Evolutionary conservation across 805 yeast genomes (phyloP).

Genomic region (Yarrowia hollandica): DNA sequence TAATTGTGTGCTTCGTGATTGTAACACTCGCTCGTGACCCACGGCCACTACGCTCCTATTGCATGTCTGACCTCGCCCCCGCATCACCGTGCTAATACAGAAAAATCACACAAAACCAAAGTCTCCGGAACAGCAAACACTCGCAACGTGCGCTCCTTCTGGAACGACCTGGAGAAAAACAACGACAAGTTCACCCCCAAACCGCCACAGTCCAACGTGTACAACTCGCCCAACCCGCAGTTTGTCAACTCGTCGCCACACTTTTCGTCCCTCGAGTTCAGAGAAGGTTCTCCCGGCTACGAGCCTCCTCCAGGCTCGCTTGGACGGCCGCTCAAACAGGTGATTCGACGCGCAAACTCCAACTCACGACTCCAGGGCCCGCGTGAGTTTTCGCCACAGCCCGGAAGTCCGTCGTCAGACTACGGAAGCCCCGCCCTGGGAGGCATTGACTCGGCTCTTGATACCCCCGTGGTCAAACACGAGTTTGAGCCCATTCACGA

Average conservation of each 20-base stretch:
- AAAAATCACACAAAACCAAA: slow-evolving; percentile 15
- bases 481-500: slow-evolving; percentile 7
- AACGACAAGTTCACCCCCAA: slow-evolving; percentile 24
- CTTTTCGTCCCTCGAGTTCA: slow-evolving; percentile 25
- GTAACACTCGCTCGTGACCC: no score
- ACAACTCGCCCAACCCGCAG: slow-evolving; percentile 27
- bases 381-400: slow-evolving; percentile 25
- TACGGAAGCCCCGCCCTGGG: slow-evolving; percentile 8
- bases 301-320: slow-evolving; percentile 27
- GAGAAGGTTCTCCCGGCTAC: slow-evolving; percentile 7
- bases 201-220: slow-evolving; percentile 25
- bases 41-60: no score
- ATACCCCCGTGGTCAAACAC: background rate
- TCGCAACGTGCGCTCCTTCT: slow-evolving; percentile 25
- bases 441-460: slow-evolving; percentile 1
- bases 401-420: slow-evolving; percentile 9
- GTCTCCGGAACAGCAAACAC: slow-evolving; percentile 16
- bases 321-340: slow-evolving; percentile 12
- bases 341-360: slow-evolving; percentile 10
- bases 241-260: slow-evolving; percentile 28
- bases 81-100: background rate
- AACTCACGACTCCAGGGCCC: slow-evolving; percentile 22
- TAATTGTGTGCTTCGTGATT: no score
- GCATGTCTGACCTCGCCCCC: no score
- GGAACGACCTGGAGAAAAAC: slow-evolving; percentile 26